Evolutionary conservation across 2,329 filamentous ascomycete genomes (phyloP).

Genomic region (Trichophyton schoenleinii): DNA sequence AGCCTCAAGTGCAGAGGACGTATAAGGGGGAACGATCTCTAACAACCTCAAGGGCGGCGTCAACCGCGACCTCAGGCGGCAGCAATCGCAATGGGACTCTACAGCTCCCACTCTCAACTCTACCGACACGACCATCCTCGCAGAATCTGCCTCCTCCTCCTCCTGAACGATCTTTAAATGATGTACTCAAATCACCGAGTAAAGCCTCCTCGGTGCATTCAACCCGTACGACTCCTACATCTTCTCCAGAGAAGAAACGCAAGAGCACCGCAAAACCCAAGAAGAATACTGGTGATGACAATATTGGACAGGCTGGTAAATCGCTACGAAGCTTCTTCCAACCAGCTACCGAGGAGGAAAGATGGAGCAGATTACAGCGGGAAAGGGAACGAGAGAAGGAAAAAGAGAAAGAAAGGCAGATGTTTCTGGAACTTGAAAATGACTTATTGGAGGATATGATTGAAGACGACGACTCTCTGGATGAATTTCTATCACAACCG

Average conservation of each 20-base stretch:
- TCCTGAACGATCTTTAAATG: not conserved
- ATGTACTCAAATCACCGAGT: not conserved
- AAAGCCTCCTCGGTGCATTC: constrained; percentile 1
- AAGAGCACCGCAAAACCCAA: not conserved
- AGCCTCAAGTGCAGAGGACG: not conserved
- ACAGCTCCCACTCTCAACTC: not conserved
- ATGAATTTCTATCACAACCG: not conserved
- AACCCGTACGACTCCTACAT: constrained; percentile 15
- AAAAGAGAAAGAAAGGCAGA: constrained; percentile 17
- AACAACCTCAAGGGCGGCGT: not conserved
- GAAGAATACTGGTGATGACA: constrained; percentile 12
- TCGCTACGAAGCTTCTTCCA: constrained; percentile 33
- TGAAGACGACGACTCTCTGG: constrained; percentile 13
- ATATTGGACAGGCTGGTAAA: constrained; percentile 17
- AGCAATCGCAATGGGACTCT: not conserved
- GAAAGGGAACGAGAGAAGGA: constrained; percentile 12
- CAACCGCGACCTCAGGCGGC: not conserved
- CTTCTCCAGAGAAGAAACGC: constrained; percentile 23
- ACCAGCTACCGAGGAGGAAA: constrained; percentile 27
- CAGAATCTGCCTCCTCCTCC: not conserved
- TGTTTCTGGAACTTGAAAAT: constrained; percentile 22
- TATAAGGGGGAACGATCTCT: not conserved
- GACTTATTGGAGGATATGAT: constrained; percentile 27
- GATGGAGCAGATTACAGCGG: constrained; percentile 20
- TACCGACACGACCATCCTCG: not conserved